Conservation (phyloP, 1,284 basidiomycete genomes). For the Puccinia polysora region DNA sequence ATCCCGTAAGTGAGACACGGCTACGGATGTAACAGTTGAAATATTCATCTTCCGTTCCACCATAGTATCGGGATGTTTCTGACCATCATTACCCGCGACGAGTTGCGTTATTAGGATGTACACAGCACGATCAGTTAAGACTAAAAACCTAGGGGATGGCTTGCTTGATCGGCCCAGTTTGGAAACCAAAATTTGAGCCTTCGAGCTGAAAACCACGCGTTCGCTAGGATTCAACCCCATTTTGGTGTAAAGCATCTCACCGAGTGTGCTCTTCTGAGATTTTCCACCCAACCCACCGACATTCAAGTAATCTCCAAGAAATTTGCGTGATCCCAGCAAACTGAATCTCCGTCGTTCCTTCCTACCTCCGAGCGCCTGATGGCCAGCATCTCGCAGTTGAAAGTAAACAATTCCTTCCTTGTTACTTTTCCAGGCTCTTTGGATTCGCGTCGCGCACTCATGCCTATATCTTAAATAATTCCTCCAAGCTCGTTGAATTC, state of each 20-base stretch:
- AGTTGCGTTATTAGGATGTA: constrained; percentile 68
- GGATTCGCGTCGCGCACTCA: constrained; percentile 90
- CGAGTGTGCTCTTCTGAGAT: constrained; percentile 61
- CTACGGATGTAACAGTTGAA: constrained; percentile 75
- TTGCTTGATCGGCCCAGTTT: constrained; percentile 84
- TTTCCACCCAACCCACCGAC: constrained; percentile 63
- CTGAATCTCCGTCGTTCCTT: constrained; percentile 93
- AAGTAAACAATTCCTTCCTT: constrained; percentile 86
- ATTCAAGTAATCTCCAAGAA: constrained; percentile 94
- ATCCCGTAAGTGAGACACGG: constrained; percentile 82
- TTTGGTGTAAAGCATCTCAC: constrained; percentile 69
- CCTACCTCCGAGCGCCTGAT: constrained; percentile 79
- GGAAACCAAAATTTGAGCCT: constrained; percentile 77
- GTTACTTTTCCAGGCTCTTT: constrained; percentile 98
- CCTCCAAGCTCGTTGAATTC: constrained; percentile 93
- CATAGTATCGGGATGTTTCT: constrained; percentile 58
- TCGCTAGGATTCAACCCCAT: constrained; percentile 74
- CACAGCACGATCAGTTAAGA: constrained; percentile 82
- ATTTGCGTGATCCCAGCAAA: constrained; percentile 87
- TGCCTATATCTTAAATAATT: constrained; percentile 93
- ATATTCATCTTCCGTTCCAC: constrained; percentile 86
- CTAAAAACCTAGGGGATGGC: constrained; percentile 81
- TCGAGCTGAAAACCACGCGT: constrained; percentile 78
- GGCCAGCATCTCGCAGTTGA: constrained; percentile 85
- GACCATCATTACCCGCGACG: constrained; percentile 63